Percentiles rank a stretch among this genome's conserved stretches.
Evolutionary conservation across 768 basidiomycete genomes (phyloP).

Genomic region (Clathrus columnatus): DNA sequence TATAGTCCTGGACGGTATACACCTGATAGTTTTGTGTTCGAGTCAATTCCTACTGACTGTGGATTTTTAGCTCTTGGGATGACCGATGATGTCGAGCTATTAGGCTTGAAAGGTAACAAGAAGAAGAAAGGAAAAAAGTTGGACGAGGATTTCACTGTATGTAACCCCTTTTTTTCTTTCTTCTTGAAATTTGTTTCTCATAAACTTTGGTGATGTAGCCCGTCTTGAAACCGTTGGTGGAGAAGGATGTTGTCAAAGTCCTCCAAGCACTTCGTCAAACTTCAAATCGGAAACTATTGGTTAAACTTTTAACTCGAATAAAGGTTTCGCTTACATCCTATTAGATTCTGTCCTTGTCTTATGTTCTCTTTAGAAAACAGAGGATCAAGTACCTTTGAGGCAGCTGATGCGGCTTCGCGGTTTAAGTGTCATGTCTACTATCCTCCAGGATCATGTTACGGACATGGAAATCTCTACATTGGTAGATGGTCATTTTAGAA

Average conservation of each 20-base stretch:
- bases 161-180: conserved; percentile 13
- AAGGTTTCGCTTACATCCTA: conserved; percentile 39
- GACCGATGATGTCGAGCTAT: conserved; percentile 75
- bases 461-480: conserved; percentile 64
- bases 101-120: conserved; percentile 77
- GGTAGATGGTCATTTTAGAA: conserved; percentile 35
- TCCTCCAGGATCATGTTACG: conserved; percentile 65
- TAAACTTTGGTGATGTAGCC: conserved; percentile 41
- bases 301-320: conserved; percentile 77
- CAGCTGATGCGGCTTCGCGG: conserved; percentile 90
- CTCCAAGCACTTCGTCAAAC: conserved; percentile 88
- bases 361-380: conserved; percentile 58
- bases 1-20: conserved; percentile 80
- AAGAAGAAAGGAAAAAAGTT: conserved; percentile 89
- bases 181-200: conserved; percentile 5
- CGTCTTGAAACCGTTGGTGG: conserved; percentile 59
- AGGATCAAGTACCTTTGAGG: conserved; percentile 66
- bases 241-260: conserved; percentile 75
- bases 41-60: conserved; percentile 8
- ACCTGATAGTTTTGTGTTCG: neutral
- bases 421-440: conserved; percentile 83
- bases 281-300: conserved; percentile 68
- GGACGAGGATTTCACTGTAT: conserved; percentile 87
- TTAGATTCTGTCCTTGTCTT: neutral
- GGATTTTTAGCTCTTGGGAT: conserved; percentile 73